Evolutionary conservation across 805 yeast species (phyloP), one percentile per base, ranked within the genome.

Genomic region (Yamadazyma philogaea): DNA sequence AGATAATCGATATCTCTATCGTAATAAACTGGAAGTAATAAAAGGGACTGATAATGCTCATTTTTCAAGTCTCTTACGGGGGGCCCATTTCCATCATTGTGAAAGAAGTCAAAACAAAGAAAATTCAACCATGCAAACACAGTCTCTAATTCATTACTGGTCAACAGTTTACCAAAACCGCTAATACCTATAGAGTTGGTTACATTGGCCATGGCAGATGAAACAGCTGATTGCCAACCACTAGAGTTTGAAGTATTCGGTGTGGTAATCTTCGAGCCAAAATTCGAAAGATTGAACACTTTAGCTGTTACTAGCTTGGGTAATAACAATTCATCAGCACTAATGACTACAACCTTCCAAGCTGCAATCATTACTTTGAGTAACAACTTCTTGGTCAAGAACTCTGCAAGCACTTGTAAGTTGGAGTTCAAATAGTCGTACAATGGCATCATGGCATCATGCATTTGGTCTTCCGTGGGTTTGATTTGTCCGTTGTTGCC

Each of bases 51-150:
- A 56, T 84, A 87, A 27, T 76, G 74, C 22, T 72, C 76, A 44
- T 78, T 77, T 47, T 81, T 81, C 52, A 87, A 63, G 6, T 75
- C 77, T 46, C 75, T 79, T 22, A 86, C 51, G 1, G 87, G 75
- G 0, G 93, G 93, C 0, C 96, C 96, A 26, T 82, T 82, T 0
- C 95, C 95, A 34, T 77, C 81, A 53, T 85, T 81, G 58, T 87
- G 79, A 64, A 88, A 87, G 56, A 87, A 87, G 45, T 81, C 90
- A 37, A 75, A 59, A 40, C 87, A 75, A n/a, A 84, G 60, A 5
- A 75, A 68, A 37, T 76, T 66, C 17, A 88, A 59, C 96, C 96
- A 87, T 0, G 77, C 68, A 47, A 82, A 81, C 0, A 86, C 77
- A 1, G 82, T 76, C 39, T 82, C 87, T 22, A 84, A 63, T 54